Evolutionary conservation across 768 basidiomycete species (phyloP).

Genomic region (Dictyophora rubrovolvata): DNA sequence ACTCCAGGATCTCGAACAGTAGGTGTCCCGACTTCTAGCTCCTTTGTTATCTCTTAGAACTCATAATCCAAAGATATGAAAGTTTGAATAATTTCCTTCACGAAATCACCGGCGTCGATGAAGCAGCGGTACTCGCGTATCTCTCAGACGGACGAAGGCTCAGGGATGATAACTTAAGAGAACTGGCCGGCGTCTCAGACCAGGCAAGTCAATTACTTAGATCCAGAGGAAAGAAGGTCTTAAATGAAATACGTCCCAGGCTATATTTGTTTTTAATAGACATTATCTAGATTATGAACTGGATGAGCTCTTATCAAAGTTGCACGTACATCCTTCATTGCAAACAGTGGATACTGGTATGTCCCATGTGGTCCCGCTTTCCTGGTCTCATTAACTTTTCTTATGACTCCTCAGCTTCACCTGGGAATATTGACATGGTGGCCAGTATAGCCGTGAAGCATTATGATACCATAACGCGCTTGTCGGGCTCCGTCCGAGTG

Average conservation of each 20-base stretch:
- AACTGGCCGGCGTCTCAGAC: slow-evolving; percentile 63
- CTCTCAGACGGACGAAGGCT: slow-evolving; percentile 71
- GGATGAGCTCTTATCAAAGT: slow-evolving; percentile 52
- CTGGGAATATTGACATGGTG: slow-evolving; percentile 15
- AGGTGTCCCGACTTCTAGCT: slow-evolving; percentile 11
- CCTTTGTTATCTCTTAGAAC: background rate
- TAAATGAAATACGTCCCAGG: slow-evolving; percentile 26
- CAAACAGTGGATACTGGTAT: slow-evolving; percentile 68
- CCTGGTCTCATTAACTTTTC: slow-evolving; percentile 58
- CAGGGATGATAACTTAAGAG: slow-evolving; percentile 60
- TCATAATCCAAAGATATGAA: slow-evolving; percentile 34
- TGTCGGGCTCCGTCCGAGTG: slow-evolving; percentile 41
- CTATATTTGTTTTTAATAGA: slow-evolving; percentile 80
- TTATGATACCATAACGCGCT: slow-evolving; percentile 47
- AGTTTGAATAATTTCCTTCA: slow-evolving; percentile 64
- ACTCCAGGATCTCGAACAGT: slow-evolving; percentile 73
- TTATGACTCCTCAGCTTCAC: slow-evolving; percentile 55
- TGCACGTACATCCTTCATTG: slow-evolving; percentile 49
- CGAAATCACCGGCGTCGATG: slow-evolving; percentile 61
- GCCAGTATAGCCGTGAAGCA: slow-evolving; percentile 48
- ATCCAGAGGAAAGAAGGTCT: background rate
- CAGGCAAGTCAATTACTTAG: slow-evolving; percentile 38
- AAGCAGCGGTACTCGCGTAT: slow-evolving; percentile 64
- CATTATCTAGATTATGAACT: slow-evolving; percentile 62
- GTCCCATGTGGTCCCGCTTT: slow-evolving; percentile 31